Conservation (phyloP, 106 monocot genomes). For the Dioscorea alata region DNA sequence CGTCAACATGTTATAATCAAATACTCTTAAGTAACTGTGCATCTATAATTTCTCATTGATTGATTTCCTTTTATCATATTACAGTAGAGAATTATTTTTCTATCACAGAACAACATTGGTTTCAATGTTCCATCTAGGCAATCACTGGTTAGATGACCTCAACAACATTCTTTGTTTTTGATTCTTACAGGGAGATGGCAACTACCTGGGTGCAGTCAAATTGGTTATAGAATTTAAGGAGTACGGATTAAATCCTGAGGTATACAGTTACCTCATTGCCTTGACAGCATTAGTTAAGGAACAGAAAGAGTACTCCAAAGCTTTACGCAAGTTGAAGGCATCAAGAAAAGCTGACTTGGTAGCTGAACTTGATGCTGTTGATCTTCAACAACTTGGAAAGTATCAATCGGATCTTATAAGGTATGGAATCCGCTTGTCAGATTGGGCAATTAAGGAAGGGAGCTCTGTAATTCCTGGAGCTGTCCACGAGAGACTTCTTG, state of each 20-base stretch:
- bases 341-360: constrained; percentile 38
- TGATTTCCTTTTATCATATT: too few species aligned
- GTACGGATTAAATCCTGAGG: constrained; percentile 61
- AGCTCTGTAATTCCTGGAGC: constrained; percentile 26
- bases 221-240: constrained; percentile 80
- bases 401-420: constrained; percentile 66
- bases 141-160: too few species aligned
- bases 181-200: constrained; percentile 61
- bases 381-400: constrained; percentile 23
- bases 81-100: too few species aligned
- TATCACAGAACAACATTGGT: too few species aligned
- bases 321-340: constrained; percentile 49
- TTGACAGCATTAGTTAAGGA: constrained; percentile 95
- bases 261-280: constrained; percentile 81
- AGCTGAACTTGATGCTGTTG: constrained; percentile 41
- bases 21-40: too few species aligned
- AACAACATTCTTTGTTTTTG: background rate
- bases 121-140: too few species aligned
- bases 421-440: constrained; percentile 40
- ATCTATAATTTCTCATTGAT: too few species aligned
- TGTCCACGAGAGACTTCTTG: constrained; percentile 82
- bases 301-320: constrained; percentile 91
- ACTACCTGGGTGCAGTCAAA: constrained; percentile 66
- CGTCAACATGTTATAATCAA: too few species aligned
- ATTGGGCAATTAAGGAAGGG: constrained; percentile 74